Conservation (phyloP, 169 alveolate species). For the Eimeria maxima region DNA sequence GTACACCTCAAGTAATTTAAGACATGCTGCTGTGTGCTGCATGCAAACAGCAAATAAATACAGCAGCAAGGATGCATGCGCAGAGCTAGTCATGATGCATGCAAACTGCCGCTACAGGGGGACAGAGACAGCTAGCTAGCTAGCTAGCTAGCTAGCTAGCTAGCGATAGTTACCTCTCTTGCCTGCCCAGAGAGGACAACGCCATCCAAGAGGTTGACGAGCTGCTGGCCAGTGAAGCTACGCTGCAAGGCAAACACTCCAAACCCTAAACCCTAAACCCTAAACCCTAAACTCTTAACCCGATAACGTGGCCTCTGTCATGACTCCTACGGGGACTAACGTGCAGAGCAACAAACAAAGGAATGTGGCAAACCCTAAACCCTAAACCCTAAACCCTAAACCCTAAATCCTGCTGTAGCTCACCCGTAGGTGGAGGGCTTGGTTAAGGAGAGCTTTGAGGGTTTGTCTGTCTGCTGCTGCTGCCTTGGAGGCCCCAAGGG, state of each 20-base stretch:
- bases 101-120: neutral
- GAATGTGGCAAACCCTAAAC: neutral
- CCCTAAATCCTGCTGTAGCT: too few relatives aligned
- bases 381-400: neutral
- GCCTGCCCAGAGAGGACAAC: constrained; percentile 60
- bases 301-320: neutral
- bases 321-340: too few relatives aligned
- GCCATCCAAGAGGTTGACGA: constrained; percentile 73
- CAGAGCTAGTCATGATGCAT: neutral
- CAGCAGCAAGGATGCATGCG: neutral
- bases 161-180: constrained; percentile 22
- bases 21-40: constrained; percentile 9
- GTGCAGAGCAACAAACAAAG: too few relatives aligned
- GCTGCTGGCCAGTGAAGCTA: constrained; percentile 74
- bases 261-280: constrained; percentile 31
- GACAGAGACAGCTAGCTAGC: neutral
- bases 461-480: constrained; percentile 52
- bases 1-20: constrained; percentile 58
- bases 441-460: constrained; percentile 41
- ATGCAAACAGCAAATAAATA: neutral
- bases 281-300: neutral
- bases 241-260: constrained; percentile 51
- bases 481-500: constrained; percentile 54
- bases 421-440: constrained; percentile 42
- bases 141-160: neutral